These are phyloP conservation scores for Globisporangium okanoganense DNA, from an alignment of 352 stramenopile genomes.

Conservation along the genomic window DNA sequence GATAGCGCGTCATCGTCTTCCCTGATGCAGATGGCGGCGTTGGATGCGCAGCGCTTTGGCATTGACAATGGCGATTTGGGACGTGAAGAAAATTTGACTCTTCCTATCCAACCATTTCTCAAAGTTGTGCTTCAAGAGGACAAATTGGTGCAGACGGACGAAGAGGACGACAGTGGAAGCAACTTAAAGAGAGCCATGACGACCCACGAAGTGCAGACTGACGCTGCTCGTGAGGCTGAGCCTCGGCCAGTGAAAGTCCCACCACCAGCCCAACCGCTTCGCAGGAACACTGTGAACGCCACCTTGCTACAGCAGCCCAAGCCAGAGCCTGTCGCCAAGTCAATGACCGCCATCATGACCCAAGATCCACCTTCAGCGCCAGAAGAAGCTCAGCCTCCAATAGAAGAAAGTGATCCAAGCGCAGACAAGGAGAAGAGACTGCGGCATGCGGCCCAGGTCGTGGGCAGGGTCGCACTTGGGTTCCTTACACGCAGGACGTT, in stretches of 20 bases:
- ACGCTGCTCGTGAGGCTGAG: constrained; percentile 1
- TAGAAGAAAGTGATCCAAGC: background rate
- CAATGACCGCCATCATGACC: background rate
- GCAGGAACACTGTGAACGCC: background rate
- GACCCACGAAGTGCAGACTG: constrained; percentile 31
- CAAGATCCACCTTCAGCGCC: background rate
- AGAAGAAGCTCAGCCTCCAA: background rate
- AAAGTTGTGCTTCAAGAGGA: constrained; percentile 26
- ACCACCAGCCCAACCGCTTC: constrained; percentile 1
- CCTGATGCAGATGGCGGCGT: constrained; percentile 49
- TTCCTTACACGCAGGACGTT: constrained; percentile 38
- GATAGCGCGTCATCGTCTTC: constrained; percentile 5
- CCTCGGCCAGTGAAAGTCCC: background rate
- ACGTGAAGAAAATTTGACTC: background rate
- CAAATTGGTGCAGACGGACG: constrained; percentile 57
- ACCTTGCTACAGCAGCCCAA: constrained; percentile 5
- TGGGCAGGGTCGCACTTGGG: constrained; percentile 49
- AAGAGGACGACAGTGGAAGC: constrained; percentile 20
- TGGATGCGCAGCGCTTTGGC: constrained; percentile 66
- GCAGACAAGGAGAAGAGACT: constrained; percentile 15
- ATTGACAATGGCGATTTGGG: constrained; percentile 35
- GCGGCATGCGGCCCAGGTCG: constrained; percentile 34
- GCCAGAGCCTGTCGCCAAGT: background rate
- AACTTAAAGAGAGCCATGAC: background rate
- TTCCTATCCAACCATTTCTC: background rate